Base-by-base conservation (phyloP, 2,329 filamentous ascomycete genomes). In the Trichophyton schoenleinii region DNA sequence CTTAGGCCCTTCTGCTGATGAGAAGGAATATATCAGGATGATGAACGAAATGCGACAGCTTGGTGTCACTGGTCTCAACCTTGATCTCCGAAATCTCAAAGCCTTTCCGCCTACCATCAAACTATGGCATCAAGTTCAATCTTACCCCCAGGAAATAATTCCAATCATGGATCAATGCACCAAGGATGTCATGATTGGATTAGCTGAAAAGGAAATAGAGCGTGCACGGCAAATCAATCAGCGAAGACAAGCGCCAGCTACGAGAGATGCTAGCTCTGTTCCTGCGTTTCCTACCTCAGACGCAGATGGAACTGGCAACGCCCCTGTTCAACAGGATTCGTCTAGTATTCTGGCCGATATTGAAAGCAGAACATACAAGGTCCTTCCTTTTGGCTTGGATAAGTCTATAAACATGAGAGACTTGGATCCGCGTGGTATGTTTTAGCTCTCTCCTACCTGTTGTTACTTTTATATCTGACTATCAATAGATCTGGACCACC, bases 151-250 rank as follows among this genome's bases (percentile, higher is more conserved):
- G 70, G 94, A 99, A 80, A 91, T 99, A 60, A 88, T 99, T 52
- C 91, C 92, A 2, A 81, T 97, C 55, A 96, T 99, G 87, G 95
- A 99, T 80, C 89, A 95, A 73, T 86, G 86, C 4, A 84, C 96
- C 58, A 95, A 96, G 71, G 92, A 99, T 75, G 81, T 90, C 60
- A 95, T 97, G 87, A 83, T 94, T 25, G 91, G 96, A 70, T 78
- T 97, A 58, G 91, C 92, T 0, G 84, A 88, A 64, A 86, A 87
- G 63, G 87, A 95, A 68, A 89, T 88, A 80, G 79, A 86, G 38
- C 84, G 84, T 63, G 81, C 87, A 70, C 82, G 87, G 72, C 80
- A 79, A 60, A 76, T 69, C 67, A 66, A 72, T 46, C 77, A 60
- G 25, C 70, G 79, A 46, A 77, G 78, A 59, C 75, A 72, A 74